Percentiles rank a stretch among this genome's conserved stretches.
phyloP scores from a whole-genome alignment of 805 yeast genomes.

The Nakazawaea anatomiae region DNA sequence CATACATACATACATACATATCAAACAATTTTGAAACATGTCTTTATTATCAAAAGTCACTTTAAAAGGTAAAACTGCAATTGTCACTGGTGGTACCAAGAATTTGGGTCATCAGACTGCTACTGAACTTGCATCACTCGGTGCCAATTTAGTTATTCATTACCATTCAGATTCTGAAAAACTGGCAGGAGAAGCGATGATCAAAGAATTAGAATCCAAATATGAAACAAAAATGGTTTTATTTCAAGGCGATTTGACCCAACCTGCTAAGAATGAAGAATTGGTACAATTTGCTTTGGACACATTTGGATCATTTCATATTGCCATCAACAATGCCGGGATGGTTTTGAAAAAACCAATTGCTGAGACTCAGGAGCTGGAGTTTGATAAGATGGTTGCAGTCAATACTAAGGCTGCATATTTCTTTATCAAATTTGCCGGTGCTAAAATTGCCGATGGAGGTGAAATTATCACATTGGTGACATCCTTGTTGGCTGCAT shows the following conservation, averaged over 20 bases:
- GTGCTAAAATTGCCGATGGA: constrained; percentile 38
- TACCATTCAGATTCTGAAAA: constrained; percentile 41
- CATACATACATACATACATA: no score
- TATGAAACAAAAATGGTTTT: constrained; percentile 35
- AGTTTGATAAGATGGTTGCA: constrained; percentile 47
- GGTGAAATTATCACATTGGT: constrained; percentile 55
- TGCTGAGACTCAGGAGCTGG: constrained; percentile 44
- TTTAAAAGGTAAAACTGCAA: constrained; percentile 43
- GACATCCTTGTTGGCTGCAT: constrained; percentile 63
- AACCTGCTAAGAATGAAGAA: constrained; percentile 33
- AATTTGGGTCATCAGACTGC: constrained; percentile 53
- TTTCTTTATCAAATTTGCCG: constrained; percentile 54
- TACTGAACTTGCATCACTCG: constrained; percentile 46
- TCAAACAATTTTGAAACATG: neutral
- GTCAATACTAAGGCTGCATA: constrained; percentile 57
- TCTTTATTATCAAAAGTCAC: constrained; percentile 11
- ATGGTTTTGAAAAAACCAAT: constrained; percentile 59
- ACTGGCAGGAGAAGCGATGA: constrained; percentile 29
- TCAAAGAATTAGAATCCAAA: constrained; percentile 26
- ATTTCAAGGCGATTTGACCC: constrained; percentile 36
- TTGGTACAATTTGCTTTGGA: constrained; percentile 40
- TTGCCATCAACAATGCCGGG: constrained; percentile 66
- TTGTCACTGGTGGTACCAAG: constrained; percentile 59
- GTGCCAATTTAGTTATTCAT: constrained; percentile 49
- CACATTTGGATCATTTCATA: constrained; percentile 46